Conservation (phyloP, 305 asterid species). For the Solanum chacoense region DNA sequence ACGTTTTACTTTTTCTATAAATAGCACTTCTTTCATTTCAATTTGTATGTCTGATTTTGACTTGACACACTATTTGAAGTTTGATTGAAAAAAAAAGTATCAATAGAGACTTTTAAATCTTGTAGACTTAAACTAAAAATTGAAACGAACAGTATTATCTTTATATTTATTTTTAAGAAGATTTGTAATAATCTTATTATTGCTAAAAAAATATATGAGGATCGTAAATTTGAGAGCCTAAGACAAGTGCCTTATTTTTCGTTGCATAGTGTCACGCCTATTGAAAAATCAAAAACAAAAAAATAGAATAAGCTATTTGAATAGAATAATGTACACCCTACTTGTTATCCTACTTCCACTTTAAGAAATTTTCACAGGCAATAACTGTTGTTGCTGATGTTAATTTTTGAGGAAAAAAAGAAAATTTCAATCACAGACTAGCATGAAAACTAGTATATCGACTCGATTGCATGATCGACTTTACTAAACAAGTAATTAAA, state of each 20-base stretch:
- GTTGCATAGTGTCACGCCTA: not conserved
- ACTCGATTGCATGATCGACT: not conserved
- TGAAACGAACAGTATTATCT: too few species aligned
- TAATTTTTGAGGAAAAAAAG: not conserved
- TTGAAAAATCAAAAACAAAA: not conserved
- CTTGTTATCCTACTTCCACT: not conserved
- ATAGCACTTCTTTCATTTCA: too few species aligned
- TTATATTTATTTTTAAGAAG: not conserved
- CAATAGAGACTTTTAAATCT: too few species aligned
- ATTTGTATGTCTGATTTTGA: too few species aligned
- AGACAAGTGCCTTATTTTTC: too few species aligned
- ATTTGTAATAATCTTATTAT: not conserved
- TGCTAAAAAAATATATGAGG: not conserved
- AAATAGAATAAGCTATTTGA: not conserved
- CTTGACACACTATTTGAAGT: not conserved
- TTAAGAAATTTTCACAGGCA: not conserved
- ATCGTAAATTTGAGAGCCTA: too few species aligned
- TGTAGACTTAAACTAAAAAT: not conserved
- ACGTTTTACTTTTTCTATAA: too few species aligned
- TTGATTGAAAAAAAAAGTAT: too few species aligned
- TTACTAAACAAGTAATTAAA: not conserved
- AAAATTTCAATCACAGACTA: not conserved
- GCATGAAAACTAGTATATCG: not conserved
- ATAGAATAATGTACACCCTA: not conserved
- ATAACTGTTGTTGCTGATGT: not conserved